Percentiles rank a stretch among this genome's conserved stretches.
Conservation (phyloP, 768 basidiomycete genomes). For the Russula ochroleuca region DNA sequence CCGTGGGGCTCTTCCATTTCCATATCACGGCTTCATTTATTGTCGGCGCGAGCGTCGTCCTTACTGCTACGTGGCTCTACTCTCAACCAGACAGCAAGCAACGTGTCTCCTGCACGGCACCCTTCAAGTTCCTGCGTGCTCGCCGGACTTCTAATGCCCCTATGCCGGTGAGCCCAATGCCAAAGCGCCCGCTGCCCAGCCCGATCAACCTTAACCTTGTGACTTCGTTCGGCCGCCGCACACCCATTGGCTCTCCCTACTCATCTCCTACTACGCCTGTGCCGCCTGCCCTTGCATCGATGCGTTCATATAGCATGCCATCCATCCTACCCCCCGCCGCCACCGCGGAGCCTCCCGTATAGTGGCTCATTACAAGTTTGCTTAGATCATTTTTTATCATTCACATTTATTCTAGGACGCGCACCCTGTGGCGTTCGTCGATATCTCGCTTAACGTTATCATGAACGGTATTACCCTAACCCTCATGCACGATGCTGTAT, state of each 20-base stretch:
- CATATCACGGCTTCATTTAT: slow-evolving; percentile 81
- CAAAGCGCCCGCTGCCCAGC: slow-evolving; percentile 17
- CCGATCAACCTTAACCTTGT: slow-evolving; percentile 18
- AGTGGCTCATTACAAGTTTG: not conserved
- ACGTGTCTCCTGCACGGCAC: slow-evolving; percentile 1
- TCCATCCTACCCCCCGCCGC: slow-evolving; percentile 17
- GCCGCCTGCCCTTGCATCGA: slow-evolving; percentile 18
- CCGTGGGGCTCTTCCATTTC: slow-evolving; percentile 86
- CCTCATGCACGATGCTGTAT: slow-evolving; percentile 16
- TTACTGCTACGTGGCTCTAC: slow-evolving; percentile 89
- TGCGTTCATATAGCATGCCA: slow-evolving; percentile 28
- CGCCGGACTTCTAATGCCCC: slow-evolving; percentile 25
- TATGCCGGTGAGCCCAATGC: slow-evolving; percentile 19
- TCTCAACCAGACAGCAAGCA: slow-evolving; percentile 53
- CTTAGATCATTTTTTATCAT: slow-evolving; percentile 23
- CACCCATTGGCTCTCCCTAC: slow-evolving; percentile 24
- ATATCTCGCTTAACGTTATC: slow-evolving; percentile 10
- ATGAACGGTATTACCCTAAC: slow-evolving; percentile 18
- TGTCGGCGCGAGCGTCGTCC: slow-evolving; percentile 76
- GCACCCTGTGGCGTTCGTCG: not conserved
- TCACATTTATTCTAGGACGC: slow-evolving; percentile 17
- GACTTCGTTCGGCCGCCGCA: slow-evolving; percentile 25
- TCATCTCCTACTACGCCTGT: slow-evolving; percentile 27
- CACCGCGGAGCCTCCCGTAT: slow-evolving; percentile 15
- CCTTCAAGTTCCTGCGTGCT: slow-evolving; percentile 25